A percentile compares a stretch with the other conserved stretches of the same genome.
Conservation (phyloP, 2,329 filamentous ascomycete species). For the Lachnellula hyalina region DNA sequence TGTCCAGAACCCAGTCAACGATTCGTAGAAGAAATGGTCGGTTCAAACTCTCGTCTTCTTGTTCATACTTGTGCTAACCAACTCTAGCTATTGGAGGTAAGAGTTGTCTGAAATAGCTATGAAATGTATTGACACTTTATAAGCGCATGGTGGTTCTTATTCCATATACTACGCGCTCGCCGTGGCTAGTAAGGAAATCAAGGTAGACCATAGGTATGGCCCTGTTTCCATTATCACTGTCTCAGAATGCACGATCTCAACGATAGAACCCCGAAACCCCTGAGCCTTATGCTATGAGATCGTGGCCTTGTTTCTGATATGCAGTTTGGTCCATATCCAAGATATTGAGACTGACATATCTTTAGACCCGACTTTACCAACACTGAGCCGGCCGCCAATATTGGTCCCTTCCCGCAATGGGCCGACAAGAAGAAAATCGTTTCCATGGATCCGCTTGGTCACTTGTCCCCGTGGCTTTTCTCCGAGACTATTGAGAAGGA, state of each 20-base stretch:
- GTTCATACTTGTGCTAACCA: conserved; percentile 30
- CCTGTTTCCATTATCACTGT: too few species aligned
- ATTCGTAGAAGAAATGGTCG: conserved; percentile 76
- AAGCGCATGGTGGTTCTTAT: conserved; percentile 83
- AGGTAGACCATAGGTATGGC: conserved; percentile 65
- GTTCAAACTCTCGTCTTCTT: conserved; percentile 26
- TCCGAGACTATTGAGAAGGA: conserved; percentile 73
- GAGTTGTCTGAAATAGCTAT: conserved; percentile 19
- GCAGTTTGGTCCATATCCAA: not conserved
- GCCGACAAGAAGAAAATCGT: conserved; percentile 89
- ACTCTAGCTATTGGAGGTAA: conserved; percentile 53
- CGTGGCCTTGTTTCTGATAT: not conserved
- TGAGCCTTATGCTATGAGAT: not conserved
- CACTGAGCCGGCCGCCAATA: conserved; percentile 84
- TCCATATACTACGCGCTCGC: conserved; percentile 93
- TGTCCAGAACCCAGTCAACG: conserved; percentile 69
- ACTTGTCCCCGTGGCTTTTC: conserved; percentile 79
- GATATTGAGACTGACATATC: not conserved
- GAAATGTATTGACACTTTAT: conserved; percentile 38
- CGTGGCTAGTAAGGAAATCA: conserved; percentile 83
- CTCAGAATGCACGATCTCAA: not conserved
- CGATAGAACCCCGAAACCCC: not conserved
- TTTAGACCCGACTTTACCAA: conserved; percentile 65
- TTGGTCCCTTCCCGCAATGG: conserved; percentile 90
- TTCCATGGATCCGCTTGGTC: conserved; percentile 92